Evolutionary conservation across 202 grass and related monocot genomes (phyloP).

Genomic region (Setaria italica): DNA sequence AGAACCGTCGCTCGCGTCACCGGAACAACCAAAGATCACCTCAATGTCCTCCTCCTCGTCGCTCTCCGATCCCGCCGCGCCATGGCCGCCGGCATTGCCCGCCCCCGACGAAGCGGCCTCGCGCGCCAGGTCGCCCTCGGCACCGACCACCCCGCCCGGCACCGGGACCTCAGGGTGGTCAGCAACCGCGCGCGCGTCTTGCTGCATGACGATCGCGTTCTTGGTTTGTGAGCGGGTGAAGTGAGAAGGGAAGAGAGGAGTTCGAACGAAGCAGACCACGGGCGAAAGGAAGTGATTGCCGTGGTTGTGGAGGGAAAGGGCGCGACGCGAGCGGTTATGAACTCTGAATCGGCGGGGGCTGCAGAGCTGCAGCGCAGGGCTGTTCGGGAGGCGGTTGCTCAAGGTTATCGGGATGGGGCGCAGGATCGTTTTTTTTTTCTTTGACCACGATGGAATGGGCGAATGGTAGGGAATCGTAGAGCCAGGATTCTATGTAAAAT

Average conservation of each 20-base stretch:
- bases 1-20: background rate
- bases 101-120: background rate
- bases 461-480: too few species aligned
- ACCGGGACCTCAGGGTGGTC: background rate
- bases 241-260: background rate
- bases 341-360: background rate
- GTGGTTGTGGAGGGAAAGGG: background rate
- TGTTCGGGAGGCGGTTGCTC: too few species aligned
- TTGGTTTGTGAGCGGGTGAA: background rate
- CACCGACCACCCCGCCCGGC: background rate
- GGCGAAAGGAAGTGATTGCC: background rate
- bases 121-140: background rate
- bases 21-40: background rate
- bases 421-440: too few species aligned
- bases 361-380: too few species aligned
- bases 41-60: background rate
- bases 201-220: slow-evolving; percentile 15
- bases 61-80: background rate
- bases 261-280: background rate
- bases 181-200: background rate
- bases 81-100: background rate
- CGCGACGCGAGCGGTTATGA: slow-evolving; percentile 42
- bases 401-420: too few species aligned
- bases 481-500: too few species aligned
- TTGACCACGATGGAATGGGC: too few species aligned